phyloP scores from a whole-genome alignment of 768 basidiomycete species.

The Kwoniella mangroviensis region DNA sequence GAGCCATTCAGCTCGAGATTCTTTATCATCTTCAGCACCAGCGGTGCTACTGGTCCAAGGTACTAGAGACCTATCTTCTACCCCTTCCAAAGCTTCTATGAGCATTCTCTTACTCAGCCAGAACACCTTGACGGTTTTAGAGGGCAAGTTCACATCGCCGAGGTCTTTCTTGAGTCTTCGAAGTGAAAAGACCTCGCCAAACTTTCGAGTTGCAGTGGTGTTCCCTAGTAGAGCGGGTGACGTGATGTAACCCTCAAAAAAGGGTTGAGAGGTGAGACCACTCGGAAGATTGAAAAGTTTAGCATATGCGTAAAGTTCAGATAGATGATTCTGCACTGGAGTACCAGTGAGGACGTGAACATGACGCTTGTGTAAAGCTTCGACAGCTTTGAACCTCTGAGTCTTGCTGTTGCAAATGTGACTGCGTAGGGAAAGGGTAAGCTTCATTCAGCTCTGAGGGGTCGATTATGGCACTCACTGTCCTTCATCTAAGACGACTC shows the following conservation, averaged over 20 bases:
- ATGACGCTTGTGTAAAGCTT: background rate
- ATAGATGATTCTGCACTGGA: constrained; percentile 8
- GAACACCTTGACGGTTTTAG: constrained; percentile 6
- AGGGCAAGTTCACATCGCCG: background rate
- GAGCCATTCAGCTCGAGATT: background rate
- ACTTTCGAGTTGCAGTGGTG: background rate
- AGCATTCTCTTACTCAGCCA: constrained; percentile 5
- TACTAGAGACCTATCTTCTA: background rate
- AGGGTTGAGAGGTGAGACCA: background rate
- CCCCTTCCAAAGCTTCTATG: background rate
- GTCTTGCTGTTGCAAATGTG: background rate
- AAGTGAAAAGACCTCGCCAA: constrained; percentile 7
- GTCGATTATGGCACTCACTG: constrained; percentile 1
- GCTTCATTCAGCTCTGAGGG: background rate
- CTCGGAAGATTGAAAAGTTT: constrained; percentile 1
- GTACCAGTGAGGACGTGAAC: constrained; percentile 6
- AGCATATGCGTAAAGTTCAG: constrained; percentile 6
- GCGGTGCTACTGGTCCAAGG: background rate
- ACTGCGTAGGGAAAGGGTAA: background rate
- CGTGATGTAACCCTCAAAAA: background rate
- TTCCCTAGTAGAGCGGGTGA: background rate
- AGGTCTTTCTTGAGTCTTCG: constrained; percentile 8
- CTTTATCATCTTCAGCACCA: background rate
- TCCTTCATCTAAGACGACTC: constrained; percentile 14
- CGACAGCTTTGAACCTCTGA: background rate